phyloP scores from a whole-genome alignment of 768 basidiomycete species.

The Kwoniella sp. region DNA sequence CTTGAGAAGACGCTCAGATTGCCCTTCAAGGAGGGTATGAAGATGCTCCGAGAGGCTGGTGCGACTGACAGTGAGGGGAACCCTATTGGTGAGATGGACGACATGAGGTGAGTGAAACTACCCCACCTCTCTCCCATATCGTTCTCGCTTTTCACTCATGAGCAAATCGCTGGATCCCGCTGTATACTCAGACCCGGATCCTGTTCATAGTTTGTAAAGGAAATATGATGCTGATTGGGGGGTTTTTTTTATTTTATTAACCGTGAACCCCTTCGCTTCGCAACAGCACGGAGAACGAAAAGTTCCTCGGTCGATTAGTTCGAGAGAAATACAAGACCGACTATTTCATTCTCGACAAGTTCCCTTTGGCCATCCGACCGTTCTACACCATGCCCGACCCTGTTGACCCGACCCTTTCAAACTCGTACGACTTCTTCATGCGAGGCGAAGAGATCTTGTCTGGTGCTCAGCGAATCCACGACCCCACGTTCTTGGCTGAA shows the following conservation, averaged over 20 bases:
- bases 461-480: constrained; percentile 96
- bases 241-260: not conserved
- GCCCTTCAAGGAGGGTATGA: constrained; percentile 82
- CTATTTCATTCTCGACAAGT: constrained; percentile 99
- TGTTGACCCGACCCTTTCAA: constrained; percentile 84
- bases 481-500: constrained; percentile 74
- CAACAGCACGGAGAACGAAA: constrained; percentile 93
- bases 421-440: constrained; percentile 99
- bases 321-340: constrained; percentile 94
- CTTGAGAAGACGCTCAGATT: constrained; percentile 82
- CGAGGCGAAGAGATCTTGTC: constrained; percentile 98
- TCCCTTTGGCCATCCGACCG: constrained; percentile 90
- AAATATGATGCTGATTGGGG: too few species aligned
- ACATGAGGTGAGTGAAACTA: constrained; percentile 69
- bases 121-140: too few species aligned
- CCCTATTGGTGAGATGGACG: constrained; percentile 71
- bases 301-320: constrained; percentile 82
- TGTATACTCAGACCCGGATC: too few species aligned
- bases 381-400: constrained; percentile 99
- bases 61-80: constrained; percentile 52
- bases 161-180: too few species aligned
- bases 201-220: too few species aligned
- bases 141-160: too few species aligned
- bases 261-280: too few species aligned
- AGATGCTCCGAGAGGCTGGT: constrained; percentile 82